A percentile compares a stretch with the other conserved stretches of the same genome.
Conservation (phyloP, 2,329 filamentous ascomycete species). For the Aspergillus floridensis region DNA sequence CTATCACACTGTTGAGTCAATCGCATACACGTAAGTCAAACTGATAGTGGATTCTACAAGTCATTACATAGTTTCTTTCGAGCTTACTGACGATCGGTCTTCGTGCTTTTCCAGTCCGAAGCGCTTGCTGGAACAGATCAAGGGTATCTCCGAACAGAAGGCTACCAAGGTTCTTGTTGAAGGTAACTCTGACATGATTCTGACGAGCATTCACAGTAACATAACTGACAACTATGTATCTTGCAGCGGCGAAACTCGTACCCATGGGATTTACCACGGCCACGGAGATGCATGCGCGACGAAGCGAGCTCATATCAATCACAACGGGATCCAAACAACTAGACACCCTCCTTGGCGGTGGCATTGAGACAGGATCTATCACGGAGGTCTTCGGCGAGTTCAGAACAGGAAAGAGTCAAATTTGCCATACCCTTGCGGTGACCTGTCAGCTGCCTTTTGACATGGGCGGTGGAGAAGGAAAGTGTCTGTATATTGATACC, state of each 20-base stretch:
- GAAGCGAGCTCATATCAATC: constrained; percentile 96
- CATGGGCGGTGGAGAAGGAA: constrained; percentile 97
- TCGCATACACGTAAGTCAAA: constrained; percentile 76
- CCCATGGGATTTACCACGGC: constrained; percentile 99
- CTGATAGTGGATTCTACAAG: not conserved
- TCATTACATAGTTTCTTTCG: not conserved
- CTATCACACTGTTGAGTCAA: constrained; percentile 91
- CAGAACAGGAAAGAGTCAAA: constrained; percentile 95
- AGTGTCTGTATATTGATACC: constrained; percentile 97
- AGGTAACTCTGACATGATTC: constrained; percentile 57
- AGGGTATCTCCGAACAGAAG: constrained; percentile 96
- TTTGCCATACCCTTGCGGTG: constrained; percentile 97
- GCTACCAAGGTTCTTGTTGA: constrained; percentile 87
- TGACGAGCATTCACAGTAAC: not conserved
- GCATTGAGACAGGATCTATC: constrained; percentile 94
- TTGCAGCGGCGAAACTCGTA: constrained; percentile 82
- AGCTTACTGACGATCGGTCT: not conserved
- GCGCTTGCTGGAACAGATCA: constrained; percentile 86
- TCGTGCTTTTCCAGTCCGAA: constrained; percentile 50
- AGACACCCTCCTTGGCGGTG: constrained; percentile 89
- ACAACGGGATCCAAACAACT: constrained; percentile 97
- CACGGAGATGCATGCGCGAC: constrained; percentile 96
- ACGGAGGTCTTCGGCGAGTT: constrained; percentile 99
- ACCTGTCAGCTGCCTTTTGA: constrained; percentile 97
- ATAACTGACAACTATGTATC: constrained; percentile 13